Base-by-base conservation (phyloP, 371 early-diverging fungal genomes). In the Rhizopus arrhizus region DNA sequence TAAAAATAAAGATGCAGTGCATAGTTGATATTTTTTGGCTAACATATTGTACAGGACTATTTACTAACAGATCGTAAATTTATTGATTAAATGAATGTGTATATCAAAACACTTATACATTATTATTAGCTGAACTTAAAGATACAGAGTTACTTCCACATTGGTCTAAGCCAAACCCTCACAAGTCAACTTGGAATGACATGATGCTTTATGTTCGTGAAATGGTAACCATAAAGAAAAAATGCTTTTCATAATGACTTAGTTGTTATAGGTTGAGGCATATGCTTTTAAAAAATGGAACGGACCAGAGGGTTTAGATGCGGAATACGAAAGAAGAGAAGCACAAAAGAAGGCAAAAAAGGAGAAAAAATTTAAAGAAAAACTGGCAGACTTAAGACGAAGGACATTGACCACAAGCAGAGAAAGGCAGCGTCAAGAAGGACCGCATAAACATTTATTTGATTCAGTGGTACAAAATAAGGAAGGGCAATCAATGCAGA, bases 201-300 rank as follows among this genome's bases (percentile, higher is more conserved):
- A 98, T 98, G 98, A 86, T 93, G 80, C 75, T 97, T 13, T 97
- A 91, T 65, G 77, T 96, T 31, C 85, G 97, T 28, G 81, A 82
- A 61, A 93, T 95, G 75, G 89, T 87, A 75, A 50, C 2, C 32
- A 12, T 15, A 3, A 46, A 8, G 40, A 22, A 31, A 29, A 8
- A 42, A 43, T 16, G 34, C 34, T n/a, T 13, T 12, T 3, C 3
- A 9, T 6, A 53, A 0, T 12, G 5, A 47, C 13, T 50, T 5
- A 16, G 7, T 9, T 50, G 13, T 35, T 36, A 38, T 51, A 89
- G 85, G 92, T 96, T 2, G 98, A 98, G 67, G 83, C 73, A 22
- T 98, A 91, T 78, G 96, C 97, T 2, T 87, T 90, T 58, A 87
- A 92, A 50, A 96, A 97, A 65, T 98, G 97, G 97, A 91, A 92